Evolutionary conservation across 2,329 filamentous ascomycete species (phyloP).

Genomic region (Chrysoporthe cubensis): DNA sequence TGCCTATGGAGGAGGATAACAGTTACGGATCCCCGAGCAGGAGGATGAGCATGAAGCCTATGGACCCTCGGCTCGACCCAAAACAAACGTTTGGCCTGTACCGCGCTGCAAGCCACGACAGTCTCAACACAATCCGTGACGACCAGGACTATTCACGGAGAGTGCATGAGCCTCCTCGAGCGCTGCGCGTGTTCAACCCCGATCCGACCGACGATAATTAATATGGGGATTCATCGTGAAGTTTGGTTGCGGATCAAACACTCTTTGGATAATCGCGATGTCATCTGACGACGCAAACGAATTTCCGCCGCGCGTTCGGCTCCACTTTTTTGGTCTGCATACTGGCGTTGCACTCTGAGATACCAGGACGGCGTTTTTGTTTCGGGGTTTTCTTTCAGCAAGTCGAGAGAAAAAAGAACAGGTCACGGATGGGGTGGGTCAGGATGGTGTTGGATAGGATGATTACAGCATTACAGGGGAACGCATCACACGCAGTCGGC

Average conservation of each 20-base stretch:
- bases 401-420: slow-evolving; percentile 3
- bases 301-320: slow-evolving; percentile 29
- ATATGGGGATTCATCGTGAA: background rate
- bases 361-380: slow-evolving; percentile 49
- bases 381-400: slow-evolving; percentile 1
- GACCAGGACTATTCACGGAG: slow-evolving; percentile 68
- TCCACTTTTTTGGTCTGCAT: slow-evolving; percentile 39
- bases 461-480: slow-evolving; percentile 22
- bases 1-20: slow-evolving; percentile 28
- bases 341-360: slow-evolving; percentile 44
- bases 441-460: slow-evolving; percentile 9
- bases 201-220: slow-evolving; percentile 50
- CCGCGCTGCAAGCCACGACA: slow-evolving; percentile 60
- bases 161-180: slow-evolving; percentile 56
- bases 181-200: slow-evolving; percentile 66
- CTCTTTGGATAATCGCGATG: slow-evolving; percentile 24
- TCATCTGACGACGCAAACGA: slow-evolving; percentile 41
- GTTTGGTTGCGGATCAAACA: background rate
- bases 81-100: slow-evolving; percentile 60
- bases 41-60: slow-evolving; percentile 50
- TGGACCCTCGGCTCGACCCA: slow-evolving; percentile 67
- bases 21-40: slow-evolving; percentile 41
- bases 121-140: slow-evolving; percentile 65
- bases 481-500: slow-evolving; percentile 17
- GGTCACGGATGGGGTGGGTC: background rate